Evolutionary conservation across 1,284 basidiomycete genomes (phyloP), one percentile per base, ranked within the genome.

Genomic region (Ceratobasidium sp.): DNA sequence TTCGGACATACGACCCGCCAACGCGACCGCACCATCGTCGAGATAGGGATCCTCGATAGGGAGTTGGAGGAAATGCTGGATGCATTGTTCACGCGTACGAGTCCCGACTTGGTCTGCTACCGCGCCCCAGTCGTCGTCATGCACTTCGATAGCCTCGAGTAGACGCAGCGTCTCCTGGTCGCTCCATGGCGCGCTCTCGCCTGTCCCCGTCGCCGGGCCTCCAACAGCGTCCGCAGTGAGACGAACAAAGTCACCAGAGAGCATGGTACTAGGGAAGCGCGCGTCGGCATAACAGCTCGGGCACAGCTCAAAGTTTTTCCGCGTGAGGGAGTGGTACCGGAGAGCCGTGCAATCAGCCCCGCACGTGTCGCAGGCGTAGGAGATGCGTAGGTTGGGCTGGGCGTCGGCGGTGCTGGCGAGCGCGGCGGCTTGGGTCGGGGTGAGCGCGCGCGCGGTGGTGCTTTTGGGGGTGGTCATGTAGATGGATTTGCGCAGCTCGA

Each of bases 71-170:
- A 99, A 99, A 81, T 96, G 94, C 79, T 93, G 91, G 79, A 99
- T 94, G 82, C 97, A 99, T 83, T 98, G 95, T 81, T 99, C 96
- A 48, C 96, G 92, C 19, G 91, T 91, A 59, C 96, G 88, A 27
- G 95, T 95, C 15, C 92, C 94, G 59, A 99, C 96, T 81, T 99
- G 97, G 78, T 95, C 92, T 77, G 96, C 92, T 75, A 99, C 91
- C 47, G 90, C 89, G 33, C 90, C 91, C 97, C 97, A 99, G 81
- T 99, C 97, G 81, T 99, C 97, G 78, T 98, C 95, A 82, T 92
- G 96, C 95, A 99, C 97, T 84, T 99, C 97, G 65, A 99, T 89
- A 19, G 93, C 98, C 83, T 99, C 97, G 22, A 99, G 87, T 17
- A 99, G 86, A 1, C 95, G 84, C 15, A 99, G 84, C 22, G 93